phyloP scores from a whole-genome alignment of 148 eudicot species.

The Euryodendron excelsum region DNA sequence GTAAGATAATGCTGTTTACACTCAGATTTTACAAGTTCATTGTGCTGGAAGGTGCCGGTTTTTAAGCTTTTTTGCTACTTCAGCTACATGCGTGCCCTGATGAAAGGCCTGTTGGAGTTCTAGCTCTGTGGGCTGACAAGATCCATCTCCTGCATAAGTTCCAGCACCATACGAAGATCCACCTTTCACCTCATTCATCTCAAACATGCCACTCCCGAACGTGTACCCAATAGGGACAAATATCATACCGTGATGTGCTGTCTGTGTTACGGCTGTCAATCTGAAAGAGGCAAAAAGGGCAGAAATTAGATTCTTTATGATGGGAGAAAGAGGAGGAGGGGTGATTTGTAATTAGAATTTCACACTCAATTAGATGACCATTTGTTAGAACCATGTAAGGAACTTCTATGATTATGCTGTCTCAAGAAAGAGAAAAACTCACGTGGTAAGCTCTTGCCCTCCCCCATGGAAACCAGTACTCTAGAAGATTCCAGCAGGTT shows the following conservation, averaged over 20 bases:
- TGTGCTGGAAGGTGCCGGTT: neutral
- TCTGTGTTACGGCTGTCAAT: constrained; percentile 55
- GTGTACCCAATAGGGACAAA: constrained; percentile 70
- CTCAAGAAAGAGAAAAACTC: constrained; percentile 24
- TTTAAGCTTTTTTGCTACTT: constrained; percentile 56
- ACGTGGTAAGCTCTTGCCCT: constrained; percentile 74
- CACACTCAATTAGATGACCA: no score
- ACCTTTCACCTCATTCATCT: constrained; percentile 61
- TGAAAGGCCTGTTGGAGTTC: constrained; percentile 64
- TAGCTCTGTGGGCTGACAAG: constrained; percentile 56
- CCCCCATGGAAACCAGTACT: constrained; percentile 79
- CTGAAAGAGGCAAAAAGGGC: constrained; percentile 38
- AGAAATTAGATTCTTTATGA: no score
- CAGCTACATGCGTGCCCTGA: constrained; percentile 69
- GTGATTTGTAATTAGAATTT: no score
- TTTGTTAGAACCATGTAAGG: no score
- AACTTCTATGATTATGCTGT: no score
- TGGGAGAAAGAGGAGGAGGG: no score
- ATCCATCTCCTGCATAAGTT: constrained; percentile 69
- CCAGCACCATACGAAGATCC: constrained; percentile 73
- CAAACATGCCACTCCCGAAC: constrained; percentile 59
- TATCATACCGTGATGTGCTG: constrained; percentile 70
- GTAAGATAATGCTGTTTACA: no score
- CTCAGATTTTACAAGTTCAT: neutral
- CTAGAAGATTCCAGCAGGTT: constrained; percentile 80